Base-by-base conservation (phyloP, 495 filamentous ascomycete genomes). In the Hypoxylon lienhwacheense region DNA sequence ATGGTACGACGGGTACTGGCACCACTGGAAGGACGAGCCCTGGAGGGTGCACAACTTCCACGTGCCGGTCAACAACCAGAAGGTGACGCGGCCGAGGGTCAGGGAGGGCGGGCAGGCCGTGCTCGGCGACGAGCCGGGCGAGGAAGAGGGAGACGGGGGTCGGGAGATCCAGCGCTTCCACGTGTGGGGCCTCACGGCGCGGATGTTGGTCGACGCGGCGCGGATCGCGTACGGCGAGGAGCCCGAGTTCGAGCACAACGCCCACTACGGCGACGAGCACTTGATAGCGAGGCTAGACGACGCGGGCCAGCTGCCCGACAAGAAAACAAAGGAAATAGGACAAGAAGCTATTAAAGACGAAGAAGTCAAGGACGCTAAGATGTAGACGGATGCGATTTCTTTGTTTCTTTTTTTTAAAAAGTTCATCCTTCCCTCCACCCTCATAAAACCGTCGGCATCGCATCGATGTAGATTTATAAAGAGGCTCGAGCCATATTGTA, bases 21-120 rank as follows among this genome's bases (percentile, higher is more conserved):
- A 76, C 8, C 67, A 76, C 47, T 89, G 80, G 80, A 75, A 86
- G 58, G 79, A 77, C 36, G 68, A 66, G 28, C 73, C 66, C 34
- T 90, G 86, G 87, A 75, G 81, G 61, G 86, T 93, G 81, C 90
- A 97, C 63, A 89, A 91, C 68, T 97, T 96, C 75, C 86, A 85
- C 70, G 88, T 95, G 8, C 89, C 89, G 0, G 77, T 89, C 22
- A 73, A 68, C 48, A 78, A 81, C 47, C 77, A 83, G 66, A 74
- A 65, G 6, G 81, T 88, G 14, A 75, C 82, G 17, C 82, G 78
- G 57, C 82, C 84, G 4, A 73, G 70, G 32, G 29, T 59, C 5
- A 55, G 64, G 20, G 63, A 63, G 7, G 65, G 56, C 34, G 66
- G 63, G 12, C 60, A 67, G 32, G 67, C 59, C 0, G 63, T 66